Base-by-base conservation (phyloP, 208 protist genomes). In the Wallacemonas sp. region DNA sequence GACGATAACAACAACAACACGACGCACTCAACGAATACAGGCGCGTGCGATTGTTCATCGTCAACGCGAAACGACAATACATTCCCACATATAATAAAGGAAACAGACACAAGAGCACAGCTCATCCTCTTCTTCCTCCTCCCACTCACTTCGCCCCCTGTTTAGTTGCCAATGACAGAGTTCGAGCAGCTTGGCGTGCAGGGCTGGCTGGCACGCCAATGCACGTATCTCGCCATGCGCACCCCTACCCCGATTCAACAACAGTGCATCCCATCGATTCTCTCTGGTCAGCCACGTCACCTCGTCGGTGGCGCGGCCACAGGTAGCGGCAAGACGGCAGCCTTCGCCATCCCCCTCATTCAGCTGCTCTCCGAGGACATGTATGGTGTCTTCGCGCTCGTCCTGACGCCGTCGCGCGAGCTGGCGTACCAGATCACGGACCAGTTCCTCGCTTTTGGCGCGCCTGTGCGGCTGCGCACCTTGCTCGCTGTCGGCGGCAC, bases 291-390 rank as follows among this genome's bases (percentile, higher is more conserved):
- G 3, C 52, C 52, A 3, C 52, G 29, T 8, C 88, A 99, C 78
- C 81, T 99, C 26, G 80, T 99, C 19, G 98, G 94, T 26, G 85
- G 83, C 12, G 97, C 98, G 2, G 81, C 91, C 23, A 99, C 98
- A 2, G 98, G 98, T 56, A 96, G 83, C 33, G 98, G 98, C 52
- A 99, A 99, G 76, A 99, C 98, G 2, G 96, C 97, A 1, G 97
- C 98, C 30, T 99, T 99, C 75, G 97, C 97, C 17, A 76, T 99
- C 1, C 98, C 98, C 17, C 98, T 99, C 14, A 73, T 99, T 2
- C 92, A 99, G 48, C 68, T 61, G 29, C 82, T 99, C 9, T 89
- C 98, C 0, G 74, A 88, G 30, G 98, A 99, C 61, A 92, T 98
- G 23, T 99, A 97, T 71, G 98, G 98, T 49, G 86, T 99, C 2